phyloP scores from a whole-genome alignment of 345 rosid genomes.

The Noccaea caerulescens region DNA sequence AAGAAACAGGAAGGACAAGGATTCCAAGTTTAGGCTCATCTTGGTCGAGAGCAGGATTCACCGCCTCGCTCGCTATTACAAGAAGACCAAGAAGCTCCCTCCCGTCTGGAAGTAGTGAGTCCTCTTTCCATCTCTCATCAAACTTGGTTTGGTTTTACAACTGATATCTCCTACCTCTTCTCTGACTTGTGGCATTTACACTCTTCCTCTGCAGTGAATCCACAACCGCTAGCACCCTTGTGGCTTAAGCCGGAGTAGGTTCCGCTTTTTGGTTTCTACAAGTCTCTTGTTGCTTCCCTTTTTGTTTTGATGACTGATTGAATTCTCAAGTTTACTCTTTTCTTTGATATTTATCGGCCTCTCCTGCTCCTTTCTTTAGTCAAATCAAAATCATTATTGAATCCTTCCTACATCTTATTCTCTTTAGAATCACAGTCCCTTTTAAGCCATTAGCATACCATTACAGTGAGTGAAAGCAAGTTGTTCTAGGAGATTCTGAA shows the following conservation, averaged over 20 bases:
- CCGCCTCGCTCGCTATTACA: conserved; percentile 75
- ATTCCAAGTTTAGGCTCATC: conserved; percentile 71
- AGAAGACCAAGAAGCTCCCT: conserved; percentile 83
- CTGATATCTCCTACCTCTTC: background rate
- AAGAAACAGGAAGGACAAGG: conserved; percentile 80
- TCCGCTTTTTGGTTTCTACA: conserved; percentile 22
- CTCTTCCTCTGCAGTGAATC: conserved; percentile 58
- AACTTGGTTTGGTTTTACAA: background rate
- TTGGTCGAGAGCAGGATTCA: conserved; percentile 81
- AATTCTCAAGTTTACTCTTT: conserved; percentile 10
- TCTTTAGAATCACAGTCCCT: background rate
- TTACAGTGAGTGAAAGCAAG: background rate
- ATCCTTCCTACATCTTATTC: conserved; percentile 16
- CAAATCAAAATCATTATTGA: background rate
- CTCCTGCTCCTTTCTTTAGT: background rate
- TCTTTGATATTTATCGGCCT: conserved; percentile 3
- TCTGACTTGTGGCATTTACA: background rate
- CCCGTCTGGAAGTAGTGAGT: conserved; percentile 80
- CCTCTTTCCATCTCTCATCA: background rate
- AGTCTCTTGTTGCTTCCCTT: conserved; percentile 17
- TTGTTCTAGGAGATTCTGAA: background rate
- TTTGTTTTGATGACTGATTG: conserved; percentile 9
- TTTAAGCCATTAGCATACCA: background rate
- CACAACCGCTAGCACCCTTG: conserved; percentile 71
- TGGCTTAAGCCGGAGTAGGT: conserved; percentile 47